phyloP scores from a whole-genome alignment of 257 asterid species.

The Solanum phureja region DNA sequence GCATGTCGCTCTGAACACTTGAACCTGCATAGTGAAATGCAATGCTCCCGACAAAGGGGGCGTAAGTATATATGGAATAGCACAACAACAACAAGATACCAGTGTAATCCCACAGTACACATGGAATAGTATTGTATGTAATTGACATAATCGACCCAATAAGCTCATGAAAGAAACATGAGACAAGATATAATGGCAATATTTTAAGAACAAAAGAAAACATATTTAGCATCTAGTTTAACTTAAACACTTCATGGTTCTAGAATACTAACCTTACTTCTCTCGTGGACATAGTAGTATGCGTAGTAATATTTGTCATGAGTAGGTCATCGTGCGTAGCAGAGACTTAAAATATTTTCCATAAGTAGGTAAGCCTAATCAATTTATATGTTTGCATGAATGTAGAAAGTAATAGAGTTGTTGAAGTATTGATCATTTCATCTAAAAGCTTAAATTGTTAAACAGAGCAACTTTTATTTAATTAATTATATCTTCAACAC shows the following conservation, averaged over 20 bases:
- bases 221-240: background rate
- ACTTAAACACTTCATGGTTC: background rate
- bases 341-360: background rate
- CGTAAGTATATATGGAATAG: no score
- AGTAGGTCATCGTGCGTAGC: background rate
- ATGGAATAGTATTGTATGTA: no score
- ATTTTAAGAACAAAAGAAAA: no score
- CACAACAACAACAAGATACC: background rate
- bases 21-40: background rate
- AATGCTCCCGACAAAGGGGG: background rate
- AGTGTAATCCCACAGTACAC: background rate
- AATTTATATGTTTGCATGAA: background rate
- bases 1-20: background rate
- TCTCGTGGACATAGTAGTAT: background rate
- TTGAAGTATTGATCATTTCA: background rate
- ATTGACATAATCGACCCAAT: background rate
- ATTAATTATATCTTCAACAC: background rate
- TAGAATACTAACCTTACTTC: background rate
- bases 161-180: background rate
- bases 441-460: background rate
- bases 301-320: background rate
- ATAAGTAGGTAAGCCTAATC: background rate
- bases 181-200: no score
- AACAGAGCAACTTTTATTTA: no score
- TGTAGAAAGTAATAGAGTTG: background rate